These are phyloP conservation scores for Irpex sp. DNA, from an alignment of 1,284 basidiomycete species.

Conservation along the genomic window DNA sequence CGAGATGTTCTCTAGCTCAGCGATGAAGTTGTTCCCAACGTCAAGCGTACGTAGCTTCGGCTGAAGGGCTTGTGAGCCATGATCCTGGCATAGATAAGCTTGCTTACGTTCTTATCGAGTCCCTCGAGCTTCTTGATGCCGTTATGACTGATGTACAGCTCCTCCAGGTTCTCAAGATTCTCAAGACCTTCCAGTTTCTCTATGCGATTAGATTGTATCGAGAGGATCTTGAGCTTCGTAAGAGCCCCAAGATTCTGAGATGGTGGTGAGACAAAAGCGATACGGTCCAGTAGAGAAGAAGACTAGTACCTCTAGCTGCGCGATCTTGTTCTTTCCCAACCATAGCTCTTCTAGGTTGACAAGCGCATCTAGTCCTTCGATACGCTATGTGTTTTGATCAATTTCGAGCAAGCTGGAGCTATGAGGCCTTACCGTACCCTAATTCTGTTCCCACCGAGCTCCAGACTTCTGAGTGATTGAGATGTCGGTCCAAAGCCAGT, in stretches of 20 bases:
- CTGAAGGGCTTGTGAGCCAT: slow-evolving; percentile 34
- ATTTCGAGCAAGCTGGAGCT: not conserved
- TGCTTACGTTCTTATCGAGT: slow-evolving; percentile 75
- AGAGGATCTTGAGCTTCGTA: slow-evolving; percentile 75
- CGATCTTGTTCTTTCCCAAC: slow-evolving; percentile 97
- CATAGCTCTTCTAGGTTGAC: slow-evolving; percentile 89
- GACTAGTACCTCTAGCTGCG: slow-evolving; percentile 71
- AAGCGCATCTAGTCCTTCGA: slow-evolving; percentile 85
- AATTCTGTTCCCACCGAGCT: slow-evolving; percentile 91
- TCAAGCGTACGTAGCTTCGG: slow-evolving; percentile 83
- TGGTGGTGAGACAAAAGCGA: not conserved
- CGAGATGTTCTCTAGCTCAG: slow-evolving; percentile 75
- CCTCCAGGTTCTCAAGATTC: slow-evolving; percentile 71
- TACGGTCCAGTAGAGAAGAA: not conserved
- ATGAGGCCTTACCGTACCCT: slow-evolving; percentile 46
- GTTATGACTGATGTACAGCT: slow-evolving; percentile 94
- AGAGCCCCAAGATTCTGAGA: slow-evolving; percentile 58
- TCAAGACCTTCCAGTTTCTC: slow-evolving; percentile 84
- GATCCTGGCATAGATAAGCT: not conserved
- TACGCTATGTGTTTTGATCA: slow-evolving; percentile 48
- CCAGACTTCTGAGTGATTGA: slow-evolving; percentile 73
- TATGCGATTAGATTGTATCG: slow-evolving; percentile 92
- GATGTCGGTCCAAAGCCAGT: slow-evolving; percentile 59
- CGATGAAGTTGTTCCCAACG: slow-evolving; percentile 83
- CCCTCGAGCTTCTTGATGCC: slow-evolving; percentile 86